Evolutionary conservation across 768 basidiomycete species (phyloP).

Genomic region (Gloeostereum incarnatum): DNA sequence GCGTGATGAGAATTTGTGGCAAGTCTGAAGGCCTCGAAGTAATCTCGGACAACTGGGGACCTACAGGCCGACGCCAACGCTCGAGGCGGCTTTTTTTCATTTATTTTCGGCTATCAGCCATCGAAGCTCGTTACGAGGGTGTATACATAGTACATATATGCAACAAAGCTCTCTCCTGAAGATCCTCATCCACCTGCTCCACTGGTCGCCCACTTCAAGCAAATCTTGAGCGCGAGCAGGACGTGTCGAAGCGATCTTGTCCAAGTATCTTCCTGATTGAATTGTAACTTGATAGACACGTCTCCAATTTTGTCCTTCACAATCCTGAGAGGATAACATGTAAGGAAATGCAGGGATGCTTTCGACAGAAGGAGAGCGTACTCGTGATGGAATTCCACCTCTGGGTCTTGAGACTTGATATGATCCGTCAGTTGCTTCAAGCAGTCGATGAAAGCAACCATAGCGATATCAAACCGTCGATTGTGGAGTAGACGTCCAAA

Average conservation of each 20-base stretch:
- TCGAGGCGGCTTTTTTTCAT: neutral
- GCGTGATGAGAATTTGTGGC: too few species aligned
- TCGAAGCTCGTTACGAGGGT: neutral
- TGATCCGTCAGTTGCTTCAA: constrained; percentile 87
- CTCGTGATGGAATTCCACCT: constrained; percentile 81
- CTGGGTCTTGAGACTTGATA: constrained; percentile 63
- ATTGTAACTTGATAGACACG: constrained; percentile 88
- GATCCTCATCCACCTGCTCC: constrained; percentile 50
- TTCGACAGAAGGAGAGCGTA: constrained; percentile 29
- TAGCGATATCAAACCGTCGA: constrained; percentile 89
- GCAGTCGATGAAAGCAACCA: constrained; percentile 95
- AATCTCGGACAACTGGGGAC: too few species aligned
- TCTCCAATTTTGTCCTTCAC: constrained; percentile 94
- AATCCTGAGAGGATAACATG: constrained; percentile 40
- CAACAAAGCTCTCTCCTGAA: neutral
- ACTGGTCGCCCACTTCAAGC: constrained; percentile 81
- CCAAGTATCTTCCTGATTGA: constrained; percentile 94
- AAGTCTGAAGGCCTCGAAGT: too few species aligned
- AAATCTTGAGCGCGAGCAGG: constrained; percentile 78
- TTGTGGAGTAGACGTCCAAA: constrained; percentile 88
- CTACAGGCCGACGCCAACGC: neutral
- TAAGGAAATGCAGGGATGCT: constrained; percentile 7
- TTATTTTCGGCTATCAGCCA: neutral
- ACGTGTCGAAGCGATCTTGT: constrained; percentile 90
- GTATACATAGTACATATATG: neutral